Conservation (phyloP, 2,329 filamentous ascomycete genomes). For the Fusarium illudens region DNA sequence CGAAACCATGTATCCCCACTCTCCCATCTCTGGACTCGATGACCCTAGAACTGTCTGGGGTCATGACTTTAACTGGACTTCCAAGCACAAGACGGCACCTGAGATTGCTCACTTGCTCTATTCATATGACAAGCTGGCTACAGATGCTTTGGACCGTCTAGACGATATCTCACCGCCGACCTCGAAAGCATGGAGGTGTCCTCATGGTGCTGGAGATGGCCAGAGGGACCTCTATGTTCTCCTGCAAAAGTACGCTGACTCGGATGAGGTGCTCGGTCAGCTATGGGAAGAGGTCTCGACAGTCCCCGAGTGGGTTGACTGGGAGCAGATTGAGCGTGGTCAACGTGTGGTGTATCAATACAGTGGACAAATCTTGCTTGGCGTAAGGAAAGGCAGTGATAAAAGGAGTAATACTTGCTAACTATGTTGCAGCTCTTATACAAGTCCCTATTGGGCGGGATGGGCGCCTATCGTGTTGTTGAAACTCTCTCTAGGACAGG, state of each 20-base stretch:
- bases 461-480: constrained; percentile 76
- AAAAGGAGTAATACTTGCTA: neutral
- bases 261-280: constrained; percentile 61
- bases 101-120: constrained; percentile 68
- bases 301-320: constrained; percentile 79
- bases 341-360: constrained; percentile 83
- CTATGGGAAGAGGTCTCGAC: constrained; percentile 74
- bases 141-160: constrained; percentile 70
- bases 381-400: constrained; percentile 45
- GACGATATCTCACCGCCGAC: constrained; percentile 62
- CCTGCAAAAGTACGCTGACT: constrained; percentile 64
- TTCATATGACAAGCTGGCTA: constrained; percentile 73
- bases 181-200: constrained; percentile 42
- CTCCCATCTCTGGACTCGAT: neutral
- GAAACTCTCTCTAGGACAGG: constrained; percentile 79
- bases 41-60: constrained; percentile 36
- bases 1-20: constrained; percentile 18
- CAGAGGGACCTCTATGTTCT: constrained; percentile 70
- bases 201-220: constrained; percentile 38
- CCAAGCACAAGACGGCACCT: constrained; percentile 67
- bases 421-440: constrained; percentile 59
- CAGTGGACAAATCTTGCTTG: constrained; percentile 71
- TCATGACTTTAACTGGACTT: constrained; percentile 74
- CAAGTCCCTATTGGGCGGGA: constrained; percentile 72
- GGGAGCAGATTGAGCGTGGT: constrained; percentile 76